These are phyloP conservation scores for Hyaloperonospora brassicae DNA, from an alignment of 352 stramenopile genomes.

Conservation along the genomic window DNA sequence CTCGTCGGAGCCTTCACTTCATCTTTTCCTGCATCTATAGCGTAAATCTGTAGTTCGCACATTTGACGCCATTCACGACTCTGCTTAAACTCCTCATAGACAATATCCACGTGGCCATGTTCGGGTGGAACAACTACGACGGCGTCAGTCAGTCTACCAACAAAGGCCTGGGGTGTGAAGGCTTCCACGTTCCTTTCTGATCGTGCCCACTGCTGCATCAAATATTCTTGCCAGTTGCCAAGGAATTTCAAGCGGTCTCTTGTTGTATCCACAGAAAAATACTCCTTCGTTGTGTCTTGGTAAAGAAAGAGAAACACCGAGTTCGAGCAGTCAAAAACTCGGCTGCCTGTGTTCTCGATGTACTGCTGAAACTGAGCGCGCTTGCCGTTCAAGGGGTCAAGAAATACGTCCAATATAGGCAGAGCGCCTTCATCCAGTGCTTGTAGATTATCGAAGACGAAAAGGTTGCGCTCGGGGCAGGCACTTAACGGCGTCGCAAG, in stretches of 20 bases:
- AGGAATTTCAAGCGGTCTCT: constrained; percentile 1
- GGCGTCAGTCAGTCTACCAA: constrained; percentile 43
- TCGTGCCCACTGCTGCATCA: constrained; percentile 44
- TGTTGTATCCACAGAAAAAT: constrained; percentile 1
- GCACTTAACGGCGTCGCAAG: constrained; percentile 26
- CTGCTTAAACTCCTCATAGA: constrained; percentile 12
- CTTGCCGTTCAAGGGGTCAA: constrained; percentile 62
- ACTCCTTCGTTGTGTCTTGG: constrained; percentile 20
- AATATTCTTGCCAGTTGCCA: constrained; percentile 33
- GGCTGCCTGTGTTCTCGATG: constrained; percentile 14
- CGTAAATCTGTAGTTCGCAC: constrained; percentile 20
- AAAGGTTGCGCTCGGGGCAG: constrained; percentile 45
- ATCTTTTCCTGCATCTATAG: constrained; percentile 1
- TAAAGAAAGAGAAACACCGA: constrained; percentile 60
- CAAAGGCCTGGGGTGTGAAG: constrained; percentile 65
- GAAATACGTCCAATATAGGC: constrained; percentile 55
- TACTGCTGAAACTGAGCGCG: constrained; percentile 52
- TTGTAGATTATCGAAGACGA: constrained; percentile 48
- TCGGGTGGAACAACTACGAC: constrained; percentile 24
- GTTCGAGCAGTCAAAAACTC: constrained; percentile 42
- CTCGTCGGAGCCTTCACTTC: background rate
- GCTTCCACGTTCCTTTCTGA: constrained; percentile 29
- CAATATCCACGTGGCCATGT: constrained; percentile 5
- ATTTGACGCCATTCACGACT: constrained; percentile 24
- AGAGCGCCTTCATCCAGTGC: constrained; percentile 35